Conservation (phyloP, 306 rosid genomes). For the Abrus precatorius region DNA sequence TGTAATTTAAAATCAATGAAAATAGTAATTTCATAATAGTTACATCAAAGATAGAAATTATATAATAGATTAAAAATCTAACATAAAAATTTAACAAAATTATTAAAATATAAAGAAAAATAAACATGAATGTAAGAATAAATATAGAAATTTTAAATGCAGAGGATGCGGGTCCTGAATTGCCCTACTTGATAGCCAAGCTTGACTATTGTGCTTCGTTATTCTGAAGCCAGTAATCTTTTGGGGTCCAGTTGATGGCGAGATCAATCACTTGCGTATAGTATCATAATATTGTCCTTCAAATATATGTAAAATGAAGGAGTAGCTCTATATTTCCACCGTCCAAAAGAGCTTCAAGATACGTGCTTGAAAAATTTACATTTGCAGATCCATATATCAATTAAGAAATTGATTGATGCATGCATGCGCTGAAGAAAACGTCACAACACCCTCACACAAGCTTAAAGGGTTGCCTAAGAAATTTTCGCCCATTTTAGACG, state of each 20-base stretch:
- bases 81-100: no score
- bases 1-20: no score
- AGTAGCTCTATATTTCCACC: background rate
- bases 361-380: background rate
- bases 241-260: background rate
- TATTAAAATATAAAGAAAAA: no score
- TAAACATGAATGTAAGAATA: no score
- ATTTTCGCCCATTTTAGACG: background rate
- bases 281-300: background rate
- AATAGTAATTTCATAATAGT: no score
- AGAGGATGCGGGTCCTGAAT: no score
- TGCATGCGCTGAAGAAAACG: background rate
- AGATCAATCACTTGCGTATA: background rate
- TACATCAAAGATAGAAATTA: no score
- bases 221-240: no score
- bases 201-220: background rate
- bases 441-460: background rate
- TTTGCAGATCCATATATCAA: background rate
- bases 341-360: background rate
- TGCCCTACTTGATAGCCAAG: background rate
- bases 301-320: background rate
- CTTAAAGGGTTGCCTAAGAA: background rate
- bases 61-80: no score
- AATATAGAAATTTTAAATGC: no score
- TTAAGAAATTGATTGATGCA: background rate